Evolutionary conservation across 768 basidiomycete species (phyloP), one percentile per base, ranked within the genome.

Genomic region (Rhodotorula diobovata): DNA sequence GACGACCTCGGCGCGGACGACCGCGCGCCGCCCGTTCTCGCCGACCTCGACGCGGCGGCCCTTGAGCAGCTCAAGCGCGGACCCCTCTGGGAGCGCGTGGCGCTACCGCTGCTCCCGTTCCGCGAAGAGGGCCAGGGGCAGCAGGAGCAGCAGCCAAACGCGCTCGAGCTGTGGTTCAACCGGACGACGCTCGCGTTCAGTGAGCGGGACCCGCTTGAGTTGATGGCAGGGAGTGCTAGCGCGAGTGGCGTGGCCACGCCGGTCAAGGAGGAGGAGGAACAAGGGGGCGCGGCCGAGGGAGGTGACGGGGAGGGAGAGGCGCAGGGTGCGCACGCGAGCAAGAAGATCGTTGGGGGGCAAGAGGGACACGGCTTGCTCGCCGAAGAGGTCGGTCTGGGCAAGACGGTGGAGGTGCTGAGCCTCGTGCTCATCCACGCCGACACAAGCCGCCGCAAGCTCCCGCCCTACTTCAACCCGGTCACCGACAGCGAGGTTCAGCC

Each of bases 361-460:
- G 56, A 63, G 35, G 75, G 77, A 1, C 80, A 80, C 0, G 79
- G 81, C 0, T 76, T 83, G 78, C 67, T 82, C 2, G 80, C 79
- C 30, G 82, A 83, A 45, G 82, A 83, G 71, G 82, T 83, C 79
- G 82, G 82, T 76, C 79, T 82, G 45, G 82, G 82, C 28, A 83
- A 83, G 70, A 83, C 82, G 11, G 75, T 82, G 18, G 81, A 82
- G 66, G 77, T 80, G n/a, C 79, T 83, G 41, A 76, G 79, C 30
- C 70, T 82, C 15, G 76, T 81, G 10, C 68, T 81, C 4, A 77
- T 80, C 2, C 74, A 77, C 50, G 53, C 34, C 21, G 63, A 76
- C 45, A 54, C 45, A 11, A 43, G 65, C 25, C 65, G 78, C 20
- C 51, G 43, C 64, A 20, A 56, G 21, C 74, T 72, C 1, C 68